A percentile compares a stretch with the other conserved stretches of the same genome.
Evolutionary conservation across 768 basidiomycete species (phyloP).

Genomic region (Pleurotus giganteus): DNA sequence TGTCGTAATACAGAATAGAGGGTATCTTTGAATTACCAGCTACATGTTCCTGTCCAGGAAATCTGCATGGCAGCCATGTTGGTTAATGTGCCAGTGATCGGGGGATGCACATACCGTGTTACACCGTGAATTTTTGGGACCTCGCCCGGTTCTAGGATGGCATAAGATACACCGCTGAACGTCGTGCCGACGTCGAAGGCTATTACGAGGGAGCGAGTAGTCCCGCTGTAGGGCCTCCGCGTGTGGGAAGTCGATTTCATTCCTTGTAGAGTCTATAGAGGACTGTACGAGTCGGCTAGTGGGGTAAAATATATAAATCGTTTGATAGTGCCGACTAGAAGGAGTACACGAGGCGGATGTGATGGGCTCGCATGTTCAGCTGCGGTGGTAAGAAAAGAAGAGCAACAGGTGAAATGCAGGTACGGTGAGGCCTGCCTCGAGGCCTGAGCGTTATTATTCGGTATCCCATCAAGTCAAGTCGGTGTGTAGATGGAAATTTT

Average conservation of each 20-base stretch:
- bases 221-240: slow-evolving; percentile 72
- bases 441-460: slow-evolving; percentile 5
- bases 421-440: slow-evolving; percentile 3
- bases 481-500: slow-evolving; percentile 5
- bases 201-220: slow-evolving; percentile 63
- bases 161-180: slow-evolving; percentile 82
- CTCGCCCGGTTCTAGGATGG: slow-evolving; percentile 78
- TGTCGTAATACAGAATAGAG: slow-evolving; percentile 73
- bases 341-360: neutral
- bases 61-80: slow-evolving; percentile 46
- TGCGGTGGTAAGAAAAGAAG: slow-evolving; percentile 6
- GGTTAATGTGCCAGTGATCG: neutral
- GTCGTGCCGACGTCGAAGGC: slow-evolving; percentile 84
- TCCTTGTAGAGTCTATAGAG: slow-evolving; percentile 11
- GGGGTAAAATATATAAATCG: neutral
- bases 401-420: slow-evolving; percentile 9
- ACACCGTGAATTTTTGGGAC: slow-evolving; percentile 81
- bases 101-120: slow-evolving; percentile 50
- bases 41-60: slow-evolving; percentile 84
- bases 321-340: neutral
- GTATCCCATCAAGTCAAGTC: neutral
- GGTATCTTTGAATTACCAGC: slow-evolving; percentile 85
- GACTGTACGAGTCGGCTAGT: neutral
- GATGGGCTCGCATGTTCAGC: neutral
- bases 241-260: slow-evolving; percentile 60